phyloP scores from a whole-genome alignment of 345 rosid species.

The Rhodomyrtus tomentosa region DNA sequence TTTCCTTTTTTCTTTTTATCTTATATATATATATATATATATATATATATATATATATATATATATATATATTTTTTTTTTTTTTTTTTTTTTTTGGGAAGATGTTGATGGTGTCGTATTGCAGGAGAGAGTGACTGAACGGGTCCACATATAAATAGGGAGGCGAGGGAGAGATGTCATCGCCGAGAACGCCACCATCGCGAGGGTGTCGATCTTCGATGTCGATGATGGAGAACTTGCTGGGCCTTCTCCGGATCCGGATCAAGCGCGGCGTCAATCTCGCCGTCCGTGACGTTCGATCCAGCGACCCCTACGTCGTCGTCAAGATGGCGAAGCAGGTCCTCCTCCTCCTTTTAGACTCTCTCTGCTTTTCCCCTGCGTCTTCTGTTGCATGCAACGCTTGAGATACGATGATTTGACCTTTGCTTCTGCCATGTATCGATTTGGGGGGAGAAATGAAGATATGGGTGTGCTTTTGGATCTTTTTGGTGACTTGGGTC shows the following conservation, averaged over 20 bases:
- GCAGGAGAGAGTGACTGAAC: background rate
- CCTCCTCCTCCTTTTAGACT: background rate
- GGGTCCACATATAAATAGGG: background rate
- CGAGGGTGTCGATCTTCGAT: background rate
- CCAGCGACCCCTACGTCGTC: slow-evolving; percentile 90
- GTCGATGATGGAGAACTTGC: slow-evolving; percentile 48
- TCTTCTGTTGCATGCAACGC: background rate
- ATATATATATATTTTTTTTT: too few relatives aligned
- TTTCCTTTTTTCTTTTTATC: background rate
- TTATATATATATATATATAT: background rate
- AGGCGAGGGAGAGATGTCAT: background rate
- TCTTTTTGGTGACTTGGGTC: background rate
- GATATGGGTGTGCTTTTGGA: background rate
- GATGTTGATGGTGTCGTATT: background rate
- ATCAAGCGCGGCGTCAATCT: slow-evolving; percentile 81
- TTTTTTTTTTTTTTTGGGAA: background rate
- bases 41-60: too few relatives aligned
- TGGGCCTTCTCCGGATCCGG: slow-evolving; percentile 70
- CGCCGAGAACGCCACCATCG: background rate
- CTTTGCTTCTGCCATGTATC: background rate
- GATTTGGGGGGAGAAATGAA: background rate
- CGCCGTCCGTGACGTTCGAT: slow-evolving; percentile 85
- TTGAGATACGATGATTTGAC: background rate
- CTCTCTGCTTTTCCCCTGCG: too few relatives aligned
- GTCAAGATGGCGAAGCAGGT: slow-evolving; percentile 85